Percentiles rank a stretch among this genome's conserved stretches.
These are phyloP conservation scores for Linaria vulgaris DNA, from an alignment of 257 asterid species.

Conservation along the genomic window DNA sequence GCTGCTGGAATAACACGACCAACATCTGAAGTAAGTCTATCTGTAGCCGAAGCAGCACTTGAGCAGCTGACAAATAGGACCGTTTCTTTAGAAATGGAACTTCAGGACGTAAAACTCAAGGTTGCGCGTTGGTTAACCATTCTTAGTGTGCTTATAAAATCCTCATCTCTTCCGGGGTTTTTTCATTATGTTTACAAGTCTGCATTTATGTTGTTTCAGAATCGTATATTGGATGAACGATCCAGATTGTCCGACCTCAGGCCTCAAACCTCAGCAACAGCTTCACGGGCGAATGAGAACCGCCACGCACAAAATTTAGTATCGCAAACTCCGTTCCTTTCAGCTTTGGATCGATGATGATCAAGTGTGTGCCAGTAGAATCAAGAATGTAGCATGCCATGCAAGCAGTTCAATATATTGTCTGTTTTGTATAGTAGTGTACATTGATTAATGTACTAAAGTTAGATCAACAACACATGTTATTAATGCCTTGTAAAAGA, in stretches of 20 bases:
- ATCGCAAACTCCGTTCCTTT: slow-evolving; percentile 44
- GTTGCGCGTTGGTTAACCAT: slow-evolving; percentile 30
- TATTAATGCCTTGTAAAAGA: slow-evolving; percentile 4
- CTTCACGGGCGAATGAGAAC: slow-evolving; percentile 46
- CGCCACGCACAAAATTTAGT: slow-evolving; percentile 29
- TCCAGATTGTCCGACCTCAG: slow-evolving; percentile 58
- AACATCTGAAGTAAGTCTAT: slow-evolving; percentile 49
- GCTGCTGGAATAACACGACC: slow-evolving; percentile 82
- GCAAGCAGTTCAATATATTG: slow-evolving; percentile 3
- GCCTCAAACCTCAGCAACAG: slow-evolving; percentile 54
- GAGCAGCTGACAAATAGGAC: slow-evolving; percentile 58
- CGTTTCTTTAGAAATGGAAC: slow-evolving; percentile 65
- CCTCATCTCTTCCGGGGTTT: neutral
- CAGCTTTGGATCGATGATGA: slow-evolving; percentile 65
- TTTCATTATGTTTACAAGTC: neutral
- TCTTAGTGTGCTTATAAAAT: neutral
- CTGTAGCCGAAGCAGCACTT: slow-evolving; percentile 83
- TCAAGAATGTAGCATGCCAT: slow-evolving; percentile 5
- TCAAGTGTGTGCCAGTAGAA: neutral
- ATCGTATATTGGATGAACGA: slow-evolving; percentile 67
- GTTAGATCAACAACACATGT: neutral
- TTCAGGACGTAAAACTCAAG: slow-evolving; percentile 78
- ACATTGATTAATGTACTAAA: slow-evolving; percentile 6
- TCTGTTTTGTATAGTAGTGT: slow-evolving; percentile 17
- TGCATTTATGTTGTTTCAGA: slow-evolving; percentile 40